Percentiles rank a stretch among this genome's conserved stretches.
These are phyloP conservation scores for Ustilago xerochloae DNA, from an alignment of 1,284 basidiomycete species.

Conservation along the genomic window DNA sequence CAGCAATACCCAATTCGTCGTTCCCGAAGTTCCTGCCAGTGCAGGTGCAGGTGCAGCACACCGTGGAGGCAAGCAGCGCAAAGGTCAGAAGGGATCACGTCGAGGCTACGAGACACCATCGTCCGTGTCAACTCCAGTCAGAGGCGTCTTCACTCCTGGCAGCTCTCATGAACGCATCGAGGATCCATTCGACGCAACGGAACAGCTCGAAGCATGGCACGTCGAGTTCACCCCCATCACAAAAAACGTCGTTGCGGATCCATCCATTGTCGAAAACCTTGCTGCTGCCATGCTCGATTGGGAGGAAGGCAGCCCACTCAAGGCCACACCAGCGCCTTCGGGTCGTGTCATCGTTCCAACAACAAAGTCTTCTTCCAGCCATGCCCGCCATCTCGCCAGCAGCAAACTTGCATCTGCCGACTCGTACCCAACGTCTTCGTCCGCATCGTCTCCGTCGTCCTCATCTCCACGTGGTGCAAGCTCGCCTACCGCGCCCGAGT, in stretches of 20 bases:
- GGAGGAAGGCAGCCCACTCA: conserved; percentile 44
- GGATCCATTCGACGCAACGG: conserved; percentile 41
- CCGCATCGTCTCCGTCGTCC: conserved; percentile 21
- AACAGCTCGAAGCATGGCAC: conserved; percentile 65
- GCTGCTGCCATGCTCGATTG: conserved; percentile 49
- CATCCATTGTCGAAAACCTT: conserved; percentile 26
- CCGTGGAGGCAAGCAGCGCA: conserved; percentile 29
- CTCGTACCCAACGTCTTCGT: conserved; percentile 12
- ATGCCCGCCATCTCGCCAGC: conserved; percentile 1
- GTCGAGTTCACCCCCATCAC: conserved; percentile 62
- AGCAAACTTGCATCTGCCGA: conserved; percentile 13
- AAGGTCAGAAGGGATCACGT: conserved; percentile 36
- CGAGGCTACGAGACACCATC: conserved; percentile 40
- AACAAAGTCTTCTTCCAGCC: not conserved
- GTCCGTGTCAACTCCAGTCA: conserved; percentile 17
- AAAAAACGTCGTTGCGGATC: conserved; percentile 57
- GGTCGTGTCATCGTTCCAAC: conserved; percentile 33
- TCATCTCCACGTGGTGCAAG: conserved; percentile 19
- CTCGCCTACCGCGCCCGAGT: conserved; percentile 15
- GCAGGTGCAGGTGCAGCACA: conserved; percentile 27
- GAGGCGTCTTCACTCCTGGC: conserved; percentile 38
- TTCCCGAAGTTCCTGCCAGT: conserved; percentile 46
- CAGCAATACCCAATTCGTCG: conserved; percentile 48
- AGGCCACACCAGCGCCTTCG: conserved; percentile 19
- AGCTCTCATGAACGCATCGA: conserved; percentile 43